phyloP scores from a whole-genome alignment of 2,329 filamentous ascomycete species.

The Ophiocordyceps camponoti-leonardi region DNA sequence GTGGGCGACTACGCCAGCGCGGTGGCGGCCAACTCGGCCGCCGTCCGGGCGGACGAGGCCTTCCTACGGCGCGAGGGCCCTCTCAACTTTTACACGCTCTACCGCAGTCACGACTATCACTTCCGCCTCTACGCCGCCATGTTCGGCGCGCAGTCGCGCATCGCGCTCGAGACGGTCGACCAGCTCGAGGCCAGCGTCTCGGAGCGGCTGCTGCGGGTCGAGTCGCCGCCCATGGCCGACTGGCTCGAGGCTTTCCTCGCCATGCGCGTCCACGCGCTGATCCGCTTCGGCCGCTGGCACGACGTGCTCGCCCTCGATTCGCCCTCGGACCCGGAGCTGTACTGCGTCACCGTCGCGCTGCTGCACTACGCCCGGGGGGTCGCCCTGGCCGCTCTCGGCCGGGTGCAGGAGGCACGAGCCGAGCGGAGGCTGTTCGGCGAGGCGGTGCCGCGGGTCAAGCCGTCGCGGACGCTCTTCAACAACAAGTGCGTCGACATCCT shows the following conservation, averaged over 20 bases:
- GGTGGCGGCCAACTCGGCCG: slow-evolving; percentile 48
- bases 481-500: slow-evolving; percentile 38
- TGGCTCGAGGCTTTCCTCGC: slow-evolving; percentile 58
- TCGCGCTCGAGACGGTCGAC: slow-evolving; percentile 42
- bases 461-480: slow-evolving; percentile 33
- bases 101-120: slow-evolving; percentile 58
- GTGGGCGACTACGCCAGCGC: slow-evolving; percentile 53
- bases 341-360: slow-evolving; percentile 53
- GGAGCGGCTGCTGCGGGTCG: slow-evolving; percentile 42
- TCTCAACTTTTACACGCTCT: slow-evolving; percentile 60
- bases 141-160: slow-evolving; percentile 49
- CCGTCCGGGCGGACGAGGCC: slow-evolving; percentile 50
- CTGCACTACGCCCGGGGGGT: slow-evolving; percentile 51
- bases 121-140: slow-evolving; percentile 63
- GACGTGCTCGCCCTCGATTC: slow-evolving; percentile 41
- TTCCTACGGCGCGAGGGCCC: slow-evolving; percentile 42
- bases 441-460: slow-evolving; percentile 33
- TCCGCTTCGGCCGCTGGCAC: slow-evolving; percentile 59
- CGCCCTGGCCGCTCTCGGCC: slow-evolving; percentile 41
- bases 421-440: slow-evolving; percentile 32
- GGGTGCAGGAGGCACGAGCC: slow-evolving; percentile 33
- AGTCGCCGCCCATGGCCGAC: slow-evolving; percentile 60
- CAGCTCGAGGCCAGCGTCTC: slow-evolving; percentile 46
- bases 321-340: slow-evolving; percentile 41
- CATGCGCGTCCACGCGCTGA: slow-evolving; percentile 49